Evolutionary conservation across 2,329 filamentous ascomycete species (phyloP).

Genomic region (Cryoendolithus antarcticus): DNA sequence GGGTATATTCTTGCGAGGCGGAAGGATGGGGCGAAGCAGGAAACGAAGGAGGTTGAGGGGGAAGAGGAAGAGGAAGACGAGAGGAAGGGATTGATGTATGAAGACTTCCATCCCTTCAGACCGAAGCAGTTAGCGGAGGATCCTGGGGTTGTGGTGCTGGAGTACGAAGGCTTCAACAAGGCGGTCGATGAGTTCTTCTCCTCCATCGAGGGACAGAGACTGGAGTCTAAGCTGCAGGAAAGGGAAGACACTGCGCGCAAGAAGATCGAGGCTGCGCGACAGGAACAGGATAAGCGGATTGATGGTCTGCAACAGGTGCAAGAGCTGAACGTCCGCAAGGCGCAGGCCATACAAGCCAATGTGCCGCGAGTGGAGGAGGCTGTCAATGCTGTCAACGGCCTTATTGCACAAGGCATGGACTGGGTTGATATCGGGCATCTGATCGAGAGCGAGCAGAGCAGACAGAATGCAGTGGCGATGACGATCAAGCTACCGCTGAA

Average conservation of each 20-base stretch:
- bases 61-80: conserved; percentile 20
- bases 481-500: conserved; percentile 81
- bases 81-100: conserved; percentile 52
- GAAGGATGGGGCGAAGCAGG: conserved; percentile 16
- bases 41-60: conserved; percentile 10
- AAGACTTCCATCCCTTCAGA: conserved; percentile 90
- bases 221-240: conserved; percentile 73
- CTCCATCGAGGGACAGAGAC: conserved; percentile 83
- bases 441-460: conserved; percentile 73
- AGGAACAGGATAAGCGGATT: conserved; percentile 74
- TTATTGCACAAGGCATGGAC: conserved; percentile 93
- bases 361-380: conserved; percentile 84
- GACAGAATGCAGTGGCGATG: conserved; percentile 71
- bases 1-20: conserved; percentile 80
- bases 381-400: conserved; percentile 78
- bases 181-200: conserved; percentile 97
- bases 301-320: conserved; percentile 74
- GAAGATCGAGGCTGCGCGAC: conserved; percentile 72
- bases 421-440: conserved; percentile 86
- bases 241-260: conserved; percentile 68
- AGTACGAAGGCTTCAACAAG: conserved; percentile 77
- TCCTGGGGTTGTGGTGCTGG: conserved; percentile 52
- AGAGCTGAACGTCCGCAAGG: conserved; percentile 73
- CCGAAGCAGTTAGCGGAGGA: conserved; percentile 67
- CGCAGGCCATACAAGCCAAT: conserved; percentile 81